Conservation (phyloP, 768 basidiomycete species). For the Russula vinacea region DNA sequence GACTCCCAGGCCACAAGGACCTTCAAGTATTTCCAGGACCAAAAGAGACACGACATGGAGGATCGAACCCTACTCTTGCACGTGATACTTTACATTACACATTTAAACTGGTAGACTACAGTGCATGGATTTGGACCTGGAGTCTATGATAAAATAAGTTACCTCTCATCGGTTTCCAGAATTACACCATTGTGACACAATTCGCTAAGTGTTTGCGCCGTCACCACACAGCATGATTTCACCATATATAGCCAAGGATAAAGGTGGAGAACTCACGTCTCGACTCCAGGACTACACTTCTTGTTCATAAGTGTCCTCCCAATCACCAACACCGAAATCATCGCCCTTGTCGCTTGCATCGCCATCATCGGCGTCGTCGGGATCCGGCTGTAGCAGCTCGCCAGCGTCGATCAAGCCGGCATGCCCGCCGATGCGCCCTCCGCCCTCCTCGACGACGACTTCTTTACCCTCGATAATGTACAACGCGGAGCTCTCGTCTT, state of each 20-base stretch:
- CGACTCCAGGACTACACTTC: constrained; percentile 46
- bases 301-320: constrained; percentile 66
- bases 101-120: constrained; percentile 22
- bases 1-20: too few relatives aligned
- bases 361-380: constrained; percentile 35
- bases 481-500: constrained; percentile 48
- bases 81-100: constrained; percentile 27
- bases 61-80: constrained; percentile 46
- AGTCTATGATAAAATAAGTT: not conserved
- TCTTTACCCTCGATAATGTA: constrained; percentile 52
- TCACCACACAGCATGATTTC: not conserved
- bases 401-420: constrained; percentile 9
- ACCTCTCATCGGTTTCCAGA: not conserved
- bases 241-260: not conserved
- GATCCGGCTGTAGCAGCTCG: constrained; percentile 31
- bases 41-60: constrained; percentile 29
- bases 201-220: not conserved
- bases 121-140: not conserved
- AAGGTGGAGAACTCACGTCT: constrained; percentile 1
- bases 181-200: not conserved
- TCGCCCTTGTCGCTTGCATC: constrained; percentile 43
- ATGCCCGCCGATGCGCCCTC: constrained; percentile 35
- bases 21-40: not conserved
- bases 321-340: constrained; percentile 34
- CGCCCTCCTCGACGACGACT: constrained; percentile 43